Conservation (phyloP, 176 grass and related monocot species). For the Panicum miliaceum region DNA sequence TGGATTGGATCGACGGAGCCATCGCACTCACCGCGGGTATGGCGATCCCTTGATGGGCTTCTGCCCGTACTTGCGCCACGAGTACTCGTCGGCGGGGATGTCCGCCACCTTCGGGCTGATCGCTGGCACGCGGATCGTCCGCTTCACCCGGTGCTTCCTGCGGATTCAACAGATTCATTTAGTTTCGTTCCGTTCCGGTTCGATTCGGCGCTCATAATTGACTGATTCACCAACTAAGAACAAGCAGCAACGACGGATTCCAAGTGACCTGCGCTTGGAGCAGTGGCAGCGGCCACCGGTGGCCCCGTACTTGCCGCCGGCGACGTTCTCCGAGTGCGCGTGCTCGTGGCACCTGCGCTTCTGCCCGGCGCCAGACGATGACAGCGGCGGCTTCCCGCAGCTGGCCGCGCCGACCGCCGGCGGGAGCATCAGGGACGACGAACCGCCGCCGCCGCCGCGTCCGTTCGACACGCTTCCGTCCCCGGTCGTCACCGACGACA, state of each 20-base stretch:
- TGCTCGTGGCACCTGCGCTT: constrained; percentile 78
- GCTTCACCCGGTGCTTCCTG: constrained; percentile 69
- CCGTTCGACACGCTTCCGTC: constrained; percentile 90
- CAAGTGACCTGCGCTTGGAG: constrained; percentile 72
- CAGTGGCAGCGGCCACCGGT: constrained; percentile 80
- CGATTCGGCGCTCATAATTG: background rate
- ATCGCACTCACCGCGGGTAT: constrained; percentile 52
- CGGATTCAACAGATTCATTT: background rate
- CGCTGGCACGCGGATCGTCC: constrained; percentile 70
- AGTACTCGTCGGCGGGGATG: constrained; percentile 81
- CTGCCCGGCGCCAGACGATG: constrained; percentile 24
- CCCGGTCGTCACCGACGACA: constrained; percentile 72
- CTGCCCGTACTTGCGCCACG: constrained; percentile 85
- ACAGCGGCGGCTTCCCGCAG: constrained; percentile 51
- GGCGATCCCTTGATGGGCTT: constrained; percentile 86
- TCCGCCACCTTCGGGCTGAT: constrained; percentile 80
- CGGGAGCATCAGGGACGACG: constrained; percentile 19
- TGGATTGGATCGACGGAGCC: background rate
- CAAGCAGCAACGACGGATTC: too few species aligned
- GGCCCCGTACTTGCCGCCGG: constrained; percentile 49
- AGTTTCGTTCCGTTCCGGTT: background rate
- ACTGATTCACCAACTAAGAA: too few species aligned
- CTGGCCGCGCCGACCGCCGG: constrained; percentile 31
- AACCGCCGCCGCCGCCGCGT: constrained; percentile 23
- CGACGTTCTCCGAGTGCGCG: constrained; percentile 80